phyloP scores from a whole-genome alignment of 495 filamentous ascomycete genomes.

The Xylaria grammica region DNA sequence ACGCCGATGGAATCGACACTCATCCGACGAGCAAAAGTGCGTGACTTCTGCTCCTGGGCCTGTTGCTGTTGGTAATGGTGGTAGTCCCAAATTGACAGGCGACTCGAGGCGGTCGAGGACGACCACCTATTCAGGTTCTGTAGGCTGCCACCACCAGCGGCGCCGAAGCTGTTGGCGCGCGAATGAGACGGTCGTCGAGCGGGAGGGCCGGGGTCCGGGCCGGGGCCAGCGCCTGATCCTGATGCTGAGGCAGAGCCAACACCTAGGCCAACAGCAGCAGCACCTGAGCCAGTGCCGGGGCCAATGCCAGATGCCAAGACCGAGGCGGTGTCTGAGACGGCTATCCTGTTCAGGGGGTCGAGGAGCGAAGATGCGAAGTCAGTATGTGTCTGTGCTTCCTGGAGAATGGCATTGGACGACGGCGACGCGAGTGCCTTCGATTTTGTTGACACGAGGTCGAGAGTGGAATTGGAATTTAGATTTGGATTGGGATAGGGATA shows the following conservation, averaged over 20 bases:
- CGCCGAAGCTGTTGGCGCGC: conserved; percentile 49
- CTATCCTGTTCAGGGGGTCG: conserved; percentile 30
- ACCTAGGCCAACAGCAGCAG: conserved; percentile 19
- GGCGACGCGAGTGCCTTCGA: conserved; percentile 5
- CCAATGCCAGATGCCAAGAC: conserved; percentile 21
- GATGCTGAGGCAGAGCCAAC: conserved; percentile 25
- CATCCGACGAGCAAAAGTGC: conserved; percentile 51
- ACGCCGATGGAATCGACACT: conserved; percentile 44
- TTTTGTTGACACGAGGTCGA: conserved; percentile 12
- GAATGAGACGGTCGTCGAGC: conserved; percentile 41
- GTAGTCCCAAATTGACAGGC: conserved; percentile 53
- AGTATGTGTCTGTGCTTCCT: conserved; percentile 27
- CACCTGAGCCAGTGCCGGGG: conserved; percentile 21
- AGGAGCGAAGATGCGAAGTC: conserved; percentile 38
- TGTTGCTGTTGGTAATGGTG: conserved; percentile 20
- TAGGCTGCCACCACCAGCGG: conserved; percentile 69
- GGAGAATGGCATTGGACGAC: conserved; percentile 42
- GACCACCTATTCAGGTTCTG: conserved; percentile 85
- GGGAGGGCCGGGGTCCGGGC: conserved; percentile 22
- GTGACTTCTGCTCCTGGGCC: conserved; percentile 14
- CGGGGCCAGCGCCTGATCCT: conserved; percentile 26
- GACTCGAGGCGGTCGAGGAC: conserved; percentile 74
- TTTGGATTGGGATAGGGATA: conserved; percentile 11
- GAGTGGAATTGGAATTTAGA: conserved; percentile 21
- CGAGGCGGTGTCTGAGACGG: conserved; percentile 41